phyloP scores from a whole-genome alignment of 2,329 filamentous ascomycete genomes.

The Samsoniella hepiali region DNA sequence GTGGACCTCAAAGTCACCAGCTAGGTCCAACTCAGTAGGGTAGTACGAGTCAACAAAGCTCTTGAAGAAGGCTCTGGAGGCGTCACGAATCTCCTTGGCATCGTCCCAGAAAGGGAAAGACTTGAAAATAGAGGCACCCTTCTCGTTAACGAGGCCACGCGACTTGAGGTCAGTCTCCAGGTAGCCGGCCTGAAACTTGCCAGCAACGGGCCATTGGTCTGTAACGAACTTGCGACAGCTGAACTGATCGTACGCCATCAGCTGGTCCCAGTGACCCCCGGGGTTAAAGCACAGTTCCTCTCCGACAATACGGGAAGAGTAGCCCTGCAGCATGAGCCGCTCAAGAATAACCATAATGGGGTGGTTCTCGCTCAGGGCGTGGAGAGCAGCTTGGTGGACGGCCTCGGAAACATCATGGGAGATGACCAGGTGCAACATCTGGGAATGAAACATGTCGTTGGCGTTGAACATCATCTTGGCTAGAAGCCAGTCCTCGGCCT shows the following conservation, averaged over 20 bases:
- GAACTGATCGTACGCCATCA: conserved; percentile 31
- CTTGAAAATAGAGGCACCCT: conserved; percentile 35
- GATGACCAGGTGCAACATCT: conserved; percentile 42
- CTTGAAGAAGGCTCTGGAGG: conserved; percentile 37
- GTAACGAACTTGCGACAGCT: conserved; percentile 29
- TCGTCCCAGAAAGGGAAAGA: conserved; percentile 46
- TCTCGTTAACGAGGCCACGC: conserved; percentile 40
- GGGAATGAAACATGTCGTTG: conserved; percentile 45
- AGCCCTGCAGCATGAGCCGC: conserved; percentile 29
- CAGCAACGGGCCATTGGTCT: conserved; percentile 29
- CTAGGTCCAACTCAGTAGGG: conserved; percentile 29
- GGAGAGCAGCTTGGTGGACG: conserved; percentile 42
- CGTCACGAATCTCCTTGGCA: conserved; percentile 34
- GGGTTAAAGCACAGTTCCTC: conserved; percentile 27
- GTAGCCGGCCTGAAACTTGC: conserved; percentile 38
- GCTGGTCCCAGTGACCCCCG: conserved; percentile 31
- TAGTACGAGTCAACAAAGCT: conserved; percentile 46
- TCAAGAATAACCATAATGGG: conserved; percentile 40
- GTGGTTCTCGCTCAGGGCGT: conserved; percentile 44
- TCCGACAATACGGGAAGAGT: conserved; percentile 23
- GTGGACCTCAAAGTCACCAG: conserved; percentile 39
- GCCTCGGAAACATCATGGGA: conserved; percentile 44
- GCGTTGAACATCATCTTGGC: conserved; percentile 49
- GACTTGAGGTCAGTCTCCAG: conserved; percentile 35
- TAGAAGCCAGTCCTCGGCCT: conserved; percentile 45